phyloP scores from a whole-genome alignment of 1,284 basidiomycete species.

The Puccinia polysora region DNA sequence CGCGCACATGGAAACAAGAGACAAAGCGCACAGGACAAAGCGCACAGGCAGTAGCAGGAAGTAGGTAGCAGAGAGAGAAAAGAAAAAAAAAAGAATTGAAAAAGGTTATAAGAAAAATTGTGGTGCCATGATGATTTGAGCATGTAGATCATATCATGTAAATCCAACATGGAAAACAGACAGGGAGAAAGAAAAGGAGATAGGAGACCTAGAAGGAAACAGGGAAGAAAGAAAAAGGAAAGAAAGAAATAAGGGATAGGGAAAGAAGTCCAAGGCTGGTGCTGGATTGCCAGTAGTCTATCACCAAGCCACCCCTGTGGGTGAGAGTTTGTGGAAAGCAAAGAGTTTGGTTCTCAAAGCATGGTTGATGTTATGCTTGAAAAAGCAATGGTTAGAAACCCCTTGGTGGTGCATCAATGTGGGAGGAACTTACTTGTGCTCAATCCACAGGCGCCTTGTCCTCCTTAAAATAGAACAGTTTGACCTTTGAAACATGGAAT shows the following conservation, averaged over 20 bases:
- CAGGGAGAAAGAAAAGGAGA: background rate
- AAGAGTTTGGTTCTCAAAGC: too few species aligned
- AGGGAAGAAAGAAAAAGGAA: background rate
- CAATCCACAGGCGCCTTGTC: too few species aligned
- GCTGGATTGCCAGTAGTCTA: background rate
- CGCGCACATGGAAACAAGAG: too few species aligned
- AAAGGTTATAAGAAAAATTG: too few species aligned
- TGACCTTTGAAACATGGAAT: slow-evolving; percentile 28
- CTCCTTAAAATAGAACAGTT: too few species aligned
- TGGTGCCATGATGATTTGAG: too few species aligned
- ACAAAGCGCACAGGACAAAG: too few species aligned
- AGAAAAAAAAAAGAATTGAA: background rate
- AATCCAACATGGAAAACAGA: background rate
- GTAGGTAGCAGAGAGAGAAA: background rate
- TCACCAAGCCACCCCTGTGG: background rate
- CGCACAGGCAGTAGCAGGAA: background rate
- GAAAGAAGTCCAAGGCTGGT: background rate
- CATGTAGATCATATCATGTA: too few species aligned
- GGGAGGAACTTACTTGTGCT: background rate
- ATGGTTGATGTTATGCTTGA: too few species aligned
- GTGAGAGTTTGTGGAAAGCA: too few species aligned
- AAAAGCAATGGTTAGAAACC: too few species aligned
- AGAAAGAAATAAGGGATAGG: background rate
- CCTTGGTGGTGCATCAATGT: background rate
- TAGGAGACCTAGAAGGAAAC: background rate